Evolutionary conservation across 2,329 filamentous ascomycete genomes (phyloP), one percentile per base, ranked within the genome.

Genomic region (Exophiala sideris): DNA sequence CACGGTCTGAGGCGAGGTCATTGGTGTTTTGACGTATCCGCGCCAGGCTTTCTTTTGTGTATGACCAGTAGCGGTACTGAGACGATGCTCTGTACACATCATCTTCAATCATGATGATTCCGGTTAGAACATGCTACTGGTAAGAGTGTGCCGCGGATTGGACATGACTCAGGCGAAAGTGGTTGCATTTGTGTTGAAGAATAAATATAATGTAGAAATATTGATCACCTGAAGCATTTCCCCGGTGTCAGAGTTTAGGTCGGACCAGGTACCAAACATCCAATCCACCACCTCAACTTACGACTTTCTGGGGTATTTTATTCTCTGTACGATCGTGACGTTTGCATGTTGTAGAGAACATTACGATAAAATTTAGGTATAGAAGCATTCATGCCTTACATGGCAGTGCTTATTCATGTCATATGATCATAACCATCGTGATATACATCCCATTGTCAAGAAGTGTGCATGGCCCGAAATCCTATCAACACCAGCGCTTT

Each of bases 31-130:
- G 75, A 54, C 94, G 88, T 20, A 92, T 80, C 2, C 85, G 79
- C 45, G 80, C 78, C 3, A 99, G 82, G 36, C 86, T 83, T 2
- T 83, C 73, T 2, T 85, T 82, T 0, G 90, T 89, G 73, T 92
- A 97, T 9, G 91, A 96, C 94, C 94, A 99, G 54, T 95, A 79
- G 40, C 88, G 84, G 69, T 85, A 97, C 71, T 99, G 94, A 44
- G 89, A 92, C 0, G 92, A 95, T 48, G 88, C 82, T 32, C 90
- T 85, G 73, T 97, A 99, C 51, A 91, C 80, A 62, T 89, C 88
- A 73, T 99, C 94, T 79, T 99, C 94, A 58, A 84, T 88, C 83
- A 95, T 89, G 57, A 42, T 71, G 61, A 18, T 7, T 14, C 20
- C 35, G 44, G 42, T 41, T 9, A 4, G 29, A 24, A n/a, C 41